Evolutionary conservation across 345 rosid genomes (phyloP).

Genomic region (Hevea brasiliensis): DNA sequence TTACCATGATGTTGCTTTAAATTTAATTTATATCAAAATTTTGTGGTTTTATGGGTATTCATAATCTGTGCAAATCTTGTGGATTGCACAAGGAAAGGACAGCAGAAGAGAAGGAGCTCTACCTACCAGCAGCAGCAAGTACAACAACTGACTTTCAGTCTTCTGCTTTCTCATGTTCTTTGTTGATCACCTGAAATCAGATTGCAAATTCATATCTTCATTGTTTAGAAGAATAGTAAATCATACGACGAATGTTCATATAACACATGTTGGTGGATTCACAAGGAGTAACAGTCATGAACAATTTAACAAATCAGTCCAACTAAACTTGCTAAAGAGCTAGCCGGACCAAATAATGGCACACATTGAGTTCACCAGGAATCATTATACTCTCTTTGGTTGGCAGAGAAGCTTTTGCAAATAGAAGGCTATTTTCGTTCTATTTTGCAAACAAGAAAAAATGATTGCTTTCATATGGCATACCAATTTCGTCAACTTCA

Average conservation of each 20-base stretch:
- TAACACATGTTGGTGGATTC: not conserved
- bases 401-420: too few species aligned
- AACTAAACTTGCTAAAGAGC: not conserved
- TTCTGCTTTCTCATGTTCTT: constrained; percentile 86
- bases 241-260: not conserved
- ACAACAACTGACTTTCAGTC: constrained; percentile 66
- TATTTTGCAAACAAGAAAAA: not conserved
- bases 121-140: constrained; percentile 49
- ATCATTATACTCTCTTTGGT: too few species aligned
- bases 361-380: not conserved
- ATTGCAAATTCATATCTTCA: not conserved
- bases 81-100: too few species aligned
- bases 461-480: constrained; percentile 3
- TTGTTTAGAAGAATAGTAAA: not conserved
- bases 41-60: too few species aligned
- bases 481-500: constrained; percentile 97
- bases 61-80: too few species aligned
- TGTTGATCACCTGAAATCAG: constrained; percentile 68
- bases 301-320: not conserved
- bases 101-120: too few species aligned
- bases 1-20: too few species aligned
- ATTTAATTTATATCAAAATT: too few species aligned
- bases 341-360: not conserved
- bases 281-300: not conserved
- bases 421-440: not conserved